Percentiles rank a stretch among this genome's conserved stretches.
Evolutionary conservation across 805 yeast genomes (phyloP).

Genomic region (Pichia deserticola): DNA sequence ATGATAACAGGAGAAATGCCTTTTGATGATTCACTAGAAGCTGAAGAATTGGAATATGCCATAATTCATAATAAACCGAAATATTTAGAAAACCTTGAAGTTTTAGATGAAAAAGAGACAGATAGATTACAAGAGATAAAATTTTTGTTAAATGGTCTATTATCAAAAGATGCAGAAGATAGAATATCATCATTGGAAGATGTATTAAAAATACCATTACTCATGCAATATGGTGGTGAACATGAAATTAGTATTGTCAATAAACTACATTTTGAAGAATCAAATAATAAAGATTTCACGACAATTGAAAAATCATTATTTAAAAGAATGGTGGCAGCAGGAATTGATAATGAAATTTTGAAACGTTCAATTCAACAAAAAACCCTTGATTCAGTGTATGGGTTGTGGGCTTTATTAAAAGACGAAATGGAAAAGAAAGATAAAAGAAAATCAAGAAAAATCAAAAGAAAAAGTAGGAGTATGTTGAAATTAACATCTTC

Average conservation of each 20-base stretch:
- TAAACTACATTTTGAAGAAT: slow-evolving; percentile 29
- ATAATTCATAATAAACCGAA: slow-evolving; percentile 62
- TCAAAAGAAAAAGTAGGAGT: slow-evolving; percentile 21
- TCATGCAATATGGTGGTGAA: slow-evolving; percentile 38
- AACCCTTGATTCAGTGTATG: slow-evolving; percentile 66
- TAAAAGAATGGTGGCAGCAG: slow-evolving; percentile 49
- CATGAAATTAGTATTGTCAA: slow-evolving; percentile 34
- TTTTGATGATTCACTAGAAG: slow-evolving; percentile 64
- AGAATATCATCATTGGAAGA: slow-evolving; percentile 50
- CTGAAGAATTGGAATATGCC: slow-evolving; percentile 51
- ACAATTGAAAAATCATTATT: slow-evolving; percentile 56
- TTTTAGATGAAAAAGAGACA: neutral
- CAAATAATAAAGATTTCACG: slow-evolving; percentile 26
- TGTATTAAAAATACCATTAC: slow-evolving; percentile 44
- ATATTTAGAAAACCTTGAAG: slow-evolving; percentile 30
- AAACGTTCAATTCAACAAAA: slow-evolving; percentile 49
- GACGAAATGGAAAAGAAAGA: slow-evolving; percentile 46
- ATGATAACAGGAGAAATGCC: slow-evolving; percentile 85
- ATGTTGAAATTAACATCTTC: slow-evolving; percentile 22
- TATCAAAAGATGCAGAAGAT: slow-evolving; percentile 56
- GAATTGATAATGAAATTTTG: slow-evolving; percentile 56
- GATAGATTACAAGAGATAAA: slow-evolving; percentile 39
- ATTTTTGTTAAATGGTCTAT: slow-evolving; percentile 43
- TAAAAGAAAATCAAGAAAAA: slow-evolving; percentile 21
- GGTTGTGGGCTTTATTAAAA: slow-evolving; percentile 62